Percentiles rank a stretch among this genome's conserved stretches.
Evolutionary conservation across 768 basidiomycete species (phyloP).

Genomic region (Lactarius evosmus): DNA sequence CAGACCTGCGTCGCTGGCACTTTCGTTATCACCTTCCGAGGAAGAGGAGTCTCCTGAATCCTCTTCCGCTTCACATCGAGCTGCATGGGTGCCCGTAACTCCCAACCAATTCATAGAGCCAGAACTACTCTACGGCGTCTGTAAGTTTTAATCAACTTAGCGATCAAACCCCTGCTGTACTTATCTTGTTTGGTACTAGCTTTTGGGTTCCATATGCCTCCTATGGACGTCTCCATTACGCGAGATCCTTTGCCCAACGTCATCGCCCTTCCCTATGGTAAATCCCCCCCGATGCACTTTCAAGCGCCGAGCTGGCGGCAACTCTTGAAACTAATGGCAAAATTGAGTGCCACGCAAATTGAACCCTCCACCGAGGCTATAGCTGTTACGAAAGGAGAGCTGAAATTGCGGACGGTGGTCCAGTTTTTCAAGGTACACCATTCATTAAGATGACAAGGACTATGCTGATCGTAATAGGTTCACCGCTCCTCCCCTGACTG

Average conservation of each 20-base stretch:
- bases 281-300: conserved; percentile 64
- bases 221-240: conserved; percentile 52
- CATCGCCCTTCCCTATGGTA: conserved; percentile 69
- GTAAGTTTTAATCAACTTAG: neutral
- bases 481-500: conserved; percentile 59
- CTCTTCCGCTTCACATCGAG: neutral
- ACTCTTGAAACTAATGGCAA: conserved; percentile 70
- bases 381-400: conserved; percentile 50
- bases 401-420: conserved; percentile 67
- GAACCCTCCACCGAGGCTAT: conserved; percentile 70
- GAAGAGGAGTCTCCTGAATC: conserved; percentile 13
- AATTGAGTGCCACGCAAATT: conserved; percentile 63
- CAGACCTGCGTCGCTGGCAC: conserved; percentile 1
- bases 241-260: conserved; percentile 60
- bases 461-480: conserved; percentile 41
- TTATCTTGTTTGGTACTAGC: conserved; percentile 41
- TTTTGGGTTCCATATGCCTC: conserved; percentile 61
- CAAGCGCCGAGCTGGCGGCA: conserved; percentile 74
- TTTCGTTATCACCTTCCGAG: neutral
- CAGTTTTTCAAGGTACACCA: conserved; percentile 68
- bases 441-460: conserved; percentile 1
- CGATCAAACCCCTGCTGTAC: neutral
- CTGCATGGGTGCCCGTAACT: conserved; percentile 8
- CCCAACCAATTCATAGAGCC: conserved; percentile 46
- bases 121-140: conserved; percentile 50